A percentile compares a stretch with the other conserved stretches of the same genome.
phyloP scores from a whole-genome alignment of 169 alveolate genomes.

The Amoebophrya sp. region DNA sequence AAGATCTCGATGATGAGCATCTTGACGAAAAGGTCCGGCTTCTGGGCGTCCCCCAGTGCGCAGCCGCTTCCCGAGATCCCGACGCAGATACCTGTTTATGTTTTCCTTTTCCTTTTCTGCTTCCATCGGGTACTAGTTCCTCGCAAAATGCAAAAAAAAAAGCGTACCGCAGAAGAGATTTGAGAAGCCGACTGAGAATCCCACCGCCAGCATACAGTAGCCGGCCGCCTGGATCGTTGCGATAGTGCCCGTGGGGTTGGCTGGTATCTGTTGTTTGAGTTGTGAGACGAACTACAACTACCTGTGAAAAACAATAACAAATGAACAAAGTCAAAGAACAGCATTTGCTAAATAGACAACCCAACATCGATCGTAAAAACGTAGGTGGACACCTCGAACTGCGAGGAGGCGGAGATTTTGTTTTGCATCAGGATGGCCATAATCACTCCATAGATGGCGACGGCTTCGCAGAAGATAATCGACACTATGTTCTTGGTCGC shows the following conservation, averaged over 20 bases:
- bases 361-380: too few relatives aligned
- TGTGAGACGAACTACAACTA: too few relatives aligned
- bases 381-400: neutral
- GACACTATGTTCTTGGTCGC: conserved; percentile 94
- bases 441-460: conserved; percentile 90
- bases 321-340: too few relatives aligned
- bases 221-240: conserved; percentile 54
- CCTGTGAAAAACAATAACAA: neutral
- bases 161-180: conserved; percentile 88
- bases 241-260: conserved; percentile 33
- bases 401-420: conserved; percentile 29
- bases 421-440: conserved; percentile 70
- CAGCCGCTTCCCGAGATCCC: conserved; percentile 99
- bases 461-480: conserved; percentile 99
- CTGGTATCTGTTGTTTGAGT: conserved; percentile 11
- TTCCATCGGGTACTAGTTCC: too few relatives aligned
- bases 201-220: conserved; percentile 90
- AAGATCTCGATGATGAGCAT: conserved; percentile 96
- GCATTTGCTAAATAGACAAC: neutral
- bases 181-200: conserved; percentile 96
- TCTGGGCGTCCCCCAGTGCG: conserved; percentile 98
- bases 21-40: conserved; percentile 95
- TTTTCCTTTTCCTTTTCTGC: conserved; percentile 10
- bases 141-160: neutral
- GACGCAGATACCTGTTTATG: conserved; percentile 70